A percentile compares a stretch with the other conserved stretches of the same genome.
phyloP scores from a whole-genome alignment of 331 rosid species.

The Quercus phellos region DNA sequence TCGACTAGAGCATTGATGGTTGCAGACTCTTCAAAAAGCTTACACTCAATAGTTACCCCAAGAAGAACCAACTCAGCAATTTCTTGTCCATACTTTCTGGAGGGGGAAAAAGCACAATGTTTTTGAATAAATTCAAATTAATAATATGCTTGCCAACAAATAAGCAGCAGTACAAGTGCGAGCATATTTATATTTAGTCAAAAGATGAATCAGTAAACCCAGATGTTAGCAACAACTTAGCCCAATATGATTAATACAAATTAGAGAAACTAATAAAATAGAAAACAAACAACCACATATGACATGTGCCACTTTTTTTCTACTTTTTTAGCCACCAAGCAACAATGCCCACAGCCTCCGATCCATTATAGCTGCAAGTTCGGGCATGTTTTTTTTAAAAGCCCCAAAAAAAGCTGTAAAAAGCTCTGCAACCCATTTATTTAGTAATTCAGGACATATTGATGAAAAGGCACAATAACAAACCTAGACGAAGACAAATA shows the following conservation, averaged over 20 bases:
- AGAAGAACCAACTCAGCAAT: conserved; percentile 56
- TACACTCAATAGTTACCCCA: conserved; percentile 56
- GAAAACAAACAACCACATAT: neutral
- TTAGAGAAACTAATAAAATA: neutral
- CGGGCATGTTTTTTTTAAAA: neutral
- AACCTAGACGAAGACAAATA: neutral
- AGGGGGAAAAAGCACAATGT: neutral
- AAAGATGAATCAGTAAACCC: neutral
- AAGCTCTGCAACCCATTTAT: neutral
- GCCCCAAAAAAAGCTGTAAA: neutral
- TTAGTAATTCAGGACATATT: neutral
- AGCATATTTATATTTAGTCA: neutral
- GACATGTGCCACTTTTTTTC: neutral
- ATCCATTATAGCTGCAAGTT: neutral
- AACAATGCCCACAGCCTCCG: neutral
- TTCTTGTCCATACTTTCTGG: conserved; percentile 48
- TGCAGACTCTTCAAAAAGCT: conserved; percentile 55
- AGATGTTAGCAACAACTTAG: neutral
- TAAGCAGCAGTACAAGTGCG: neutral
- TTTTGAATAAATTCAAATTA: neutral
- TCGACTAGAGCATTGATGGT: conserved; percentile 41
- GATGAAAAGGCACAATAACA: neutral
- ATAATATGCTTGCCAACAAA: neutral
- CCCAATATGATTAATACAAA: neutral
- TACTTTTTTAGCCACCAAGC: neutral